These are phyloP conservation scores for Cryptosporidium ubiquitum DNA, from an alignment of 169 alveolate species.

Conservation along the genomic window DNA sequence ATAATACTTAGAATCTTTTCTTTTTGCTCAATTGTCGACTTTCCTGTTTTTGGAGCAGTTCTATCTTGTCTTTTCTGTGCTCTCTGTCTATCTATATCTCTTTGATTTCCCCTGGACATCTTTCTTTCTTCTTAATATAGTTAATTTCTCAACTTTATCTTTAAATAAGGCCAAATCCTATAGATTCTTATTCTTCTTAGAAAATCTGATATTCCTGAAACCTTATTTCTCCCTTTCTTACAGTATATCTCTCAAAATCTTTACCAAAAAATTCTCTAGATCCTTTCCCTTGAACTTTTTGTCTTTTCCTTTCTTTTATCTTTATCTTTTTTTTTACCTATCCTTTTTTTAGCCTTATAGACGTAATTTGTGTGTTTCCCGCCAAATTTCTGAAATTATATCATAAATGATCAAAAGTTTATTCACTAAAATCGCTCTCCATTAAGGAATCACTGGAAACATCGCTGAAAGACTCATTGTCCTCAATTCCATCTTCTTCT, in stretches of 20 bases:
- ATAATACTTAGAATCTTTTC: constrained; percentile 81
- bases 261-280: not conserved
- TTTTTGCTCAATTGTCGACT: constrained; percentile 80
- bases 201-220: not conserved
- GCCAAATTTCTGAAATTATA: not conserved
- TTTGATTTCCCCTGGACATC: constrained; percentile 87
- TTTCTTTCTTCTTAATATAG: not conserved
- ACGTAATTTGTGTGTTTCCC: constrained; percentile 12
- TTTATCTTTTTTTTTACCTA: not conserved
- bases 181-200: no score
- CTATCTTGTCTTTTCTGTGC: constrained; percentile 80
- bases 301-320: not conserved
- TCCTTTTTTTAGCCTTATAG: not conserved
- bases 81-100: constrained; percentile 85
- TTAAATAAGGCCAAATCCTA: not conserved
- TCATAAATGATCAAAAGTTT: not conserved
- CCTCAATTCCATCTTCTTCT: constrained; percentile 14
- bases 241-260: not conserved
- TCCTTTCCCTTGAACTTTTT: not conserved
- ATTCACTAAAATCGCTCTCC: constrained; percentile 62
- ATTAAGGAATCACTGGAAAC: constrained; percentile 27
- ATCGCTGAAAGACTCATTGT: not conserved
- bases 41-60: constrained; percentile 78
- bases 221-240: not conserved
- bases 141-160: not conserved